These are phyloP conservation scores for Volvox carteri DNA, from an alignment of 163 green algal genomes.

Conservation along the genomic window DNA sequence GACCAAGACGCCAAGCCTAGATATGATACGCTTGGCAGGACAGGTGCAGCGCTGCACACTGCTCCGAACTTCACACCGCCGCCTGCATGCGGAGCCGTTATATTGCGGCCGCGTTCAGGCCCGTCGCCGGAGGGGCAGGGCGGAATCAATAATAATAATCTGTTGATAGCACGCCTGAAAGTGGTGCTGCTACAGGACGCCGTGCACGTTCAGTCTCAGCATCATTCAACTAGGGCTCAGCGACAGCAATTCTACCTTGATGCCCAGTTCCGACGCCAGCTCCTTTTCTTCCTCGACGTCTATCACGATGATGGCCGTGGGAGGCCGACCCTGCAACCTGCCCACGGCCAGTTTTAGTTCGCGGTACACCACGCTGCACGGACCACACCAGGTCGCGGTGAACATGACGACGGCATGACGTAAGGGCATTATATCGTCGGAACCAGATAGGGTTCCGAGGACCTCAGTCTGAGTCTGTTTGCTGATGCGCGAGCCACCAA, in stretches of 20 bases:
- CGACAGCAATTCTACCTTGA: slow-evolving; percentile 11
- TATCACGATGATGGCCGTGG: slow-evolving; percentile 35
- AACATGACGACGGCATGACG: slow-evolving; percentile 32
- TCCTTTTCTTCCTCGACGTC: slow-evolving; percentile 46
- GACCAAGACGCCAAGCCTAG: not conserved
- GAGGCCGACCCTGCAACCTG: not conserved
- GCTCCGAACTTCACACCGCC: no score
- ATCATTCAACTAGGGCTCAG: not conserved
- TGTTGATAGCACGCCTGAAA: not conserved
- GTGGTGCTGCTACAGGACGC: not conserved
- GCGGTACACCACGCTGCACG: slow-evolving; percentile 37
- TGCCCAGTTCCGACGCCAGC: slow-evolving; percentile 27
- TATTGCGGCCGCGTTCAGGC: not conserved
- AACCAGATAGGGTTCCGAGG: no score
- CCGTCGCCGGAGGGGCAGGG: not conserved
- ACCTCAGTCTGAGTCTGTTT: not conserved
- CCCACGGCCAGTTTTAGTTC: not conserved
- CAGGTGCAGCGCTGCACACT: no score
- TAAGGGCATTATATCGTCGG: not conserved
- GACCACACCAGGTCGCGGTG: slow-evolving; percentile 22
- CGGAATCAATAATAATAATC: not conserved
- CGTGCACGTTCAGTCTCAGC: not conserved
- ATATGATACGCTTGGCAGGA: not conserved
- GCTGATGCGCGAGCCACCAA: not conserved
- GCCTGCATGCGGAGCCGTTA: no score